phyloP scores from a whole-genome alignment of 306 rosid species.

The Vigna reflexopilosa region DNA sequence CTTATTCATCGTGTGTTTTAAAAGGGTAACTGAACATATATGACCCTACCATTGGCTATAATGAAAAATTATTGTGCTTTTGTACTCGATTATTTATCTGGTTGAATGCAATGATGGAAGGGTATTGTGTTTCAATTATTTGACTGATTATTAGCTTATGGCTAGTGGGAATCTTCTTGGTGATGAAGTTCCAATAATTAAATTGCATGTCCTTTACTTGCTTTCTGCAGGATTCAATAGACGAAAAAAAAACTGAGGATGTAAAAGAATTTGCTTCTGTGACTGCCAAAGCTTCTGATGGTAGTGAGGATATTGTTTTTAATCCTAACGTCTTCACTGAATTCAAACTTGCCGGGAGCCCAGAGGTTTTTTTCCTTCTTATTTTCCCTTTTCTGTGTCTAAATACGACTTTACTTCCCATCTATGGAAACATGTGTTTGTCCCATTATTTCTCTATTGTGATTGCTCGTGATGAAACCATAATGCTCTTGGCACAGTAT shows the following conservation, averaged over 20 bases:
- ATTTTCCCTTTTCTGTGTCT: slow-evolving; percentile 7
- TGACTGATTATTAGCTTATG: slow-evolving; percentile 2
- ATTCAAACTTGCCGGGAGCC: slow-evolving; percentile 84
- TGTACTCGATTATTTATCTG: slow-evolving; percentile 3
- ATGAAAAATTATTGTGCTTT: neutral
- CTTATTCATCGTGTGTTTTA: neutral
- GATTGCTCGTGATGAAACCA: slow-evolving; percentile 21
- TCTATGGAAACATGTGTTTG: neutral
- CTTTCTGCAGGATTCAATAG: slow-evolving; percentile 57
- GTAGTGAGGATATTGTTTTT: slow-evolving; percentile 65
- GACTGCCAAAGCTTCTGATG: slow-evolving; percentile 48
- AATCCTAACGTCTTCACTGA: slow-evolving; percentile 97
- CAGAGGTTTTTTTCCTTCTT: slow-evolving; percentile 56
- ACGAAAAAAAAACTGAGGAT: slow-evolving; percentile 59
- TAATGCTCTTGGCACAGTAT: slow-evolving; percentile 30
- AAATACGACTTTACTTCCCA: neutral
- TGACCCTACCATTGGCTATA: neutral
- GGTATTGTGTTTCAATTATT: slow-evolving; percentile 22
- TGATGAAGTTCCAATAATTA: neutral
- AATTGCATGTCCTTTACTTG: slow-evolving; percentile 8
- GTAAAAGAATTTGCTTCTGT: slow-evolving; percentile 55
- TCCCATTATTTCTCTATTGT: neutral
- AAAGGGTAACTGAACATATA: neutral
- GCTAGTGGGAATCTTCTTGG: neutral
- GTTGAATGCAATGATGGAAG: slow-evolving; percentile 23